Conservation (phyloP, 176 grass and related monocot species). For the Phoenix dactylifera region DNA sequence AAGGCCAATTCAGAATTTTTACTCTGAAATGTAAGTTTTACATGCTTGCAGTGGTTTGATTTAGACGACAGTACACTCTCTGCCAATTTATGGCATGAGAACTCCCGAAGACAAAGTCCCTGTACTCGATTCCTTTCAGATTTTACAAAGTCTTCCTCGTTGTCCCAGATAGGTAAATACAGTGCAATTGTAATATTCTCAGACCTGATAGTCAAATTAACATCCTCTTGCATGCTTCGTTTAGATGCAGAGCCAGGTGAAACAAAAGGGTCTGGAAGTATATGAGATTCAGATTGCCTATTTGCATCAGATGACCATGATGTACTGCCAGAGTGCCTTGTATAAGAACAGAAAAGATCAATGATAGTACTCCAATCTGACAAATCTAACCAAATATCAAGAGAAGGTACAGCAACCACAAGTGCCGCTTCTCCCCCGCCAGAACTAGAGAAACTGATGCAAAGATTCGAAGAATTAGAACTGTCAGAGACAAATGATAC, state of each 20-base stretch:
- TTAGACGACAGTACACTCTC: conserved; percentile 26
- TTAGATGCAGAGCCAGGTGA: conserved; percentile 39
- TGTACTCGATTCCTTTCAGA: conserved; percentile 19
- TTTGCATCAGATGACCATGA: conserved; percentile 12
- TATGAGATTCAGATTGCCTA: conserved; percentile 20
- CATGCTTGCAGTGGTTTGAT: conserved; percentile 46
- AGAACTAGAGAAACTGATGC: conserved; percentile 39
- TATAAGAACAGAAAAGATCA: conserved; percentile 49
- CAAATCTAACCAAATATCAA: conserved; percentile 83
- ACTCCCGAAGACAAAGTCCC: conserved; percentile 19
- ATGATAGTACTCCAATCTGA: conserved; percentile 57
- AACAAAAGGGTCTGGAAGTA: conserved; percentile 12
- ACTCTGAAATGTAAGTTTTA: conserved; percentile 59
- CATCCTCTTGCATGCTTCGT: conserved; percentile 24
- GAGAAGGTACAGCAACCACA: conserved; percentile 38
- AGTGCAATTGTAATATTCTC: conserved; percentile 61
- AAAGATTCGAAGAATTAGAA: conserved; percentile 39
- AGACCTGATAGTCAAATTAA: conserved; percentile 55
- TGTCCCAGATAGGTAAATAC: conserved; percentile 64
- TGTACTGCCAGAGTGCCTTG: conserved; percentile 24
- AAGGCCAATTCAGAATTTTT: conserved; percentile 55
- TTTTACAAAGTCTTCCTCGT: conserved; percentile 26
- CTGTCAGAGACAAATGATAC: conserved; percentile 46
- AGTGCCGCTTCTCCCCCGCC: conserved; percentile 38
- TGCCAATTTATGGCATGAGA: conserved; percentile 1